Evolutionary conservation across 306 rosid genomes (phyloP).

Genomic region (Nissolia schottii): DNA sequence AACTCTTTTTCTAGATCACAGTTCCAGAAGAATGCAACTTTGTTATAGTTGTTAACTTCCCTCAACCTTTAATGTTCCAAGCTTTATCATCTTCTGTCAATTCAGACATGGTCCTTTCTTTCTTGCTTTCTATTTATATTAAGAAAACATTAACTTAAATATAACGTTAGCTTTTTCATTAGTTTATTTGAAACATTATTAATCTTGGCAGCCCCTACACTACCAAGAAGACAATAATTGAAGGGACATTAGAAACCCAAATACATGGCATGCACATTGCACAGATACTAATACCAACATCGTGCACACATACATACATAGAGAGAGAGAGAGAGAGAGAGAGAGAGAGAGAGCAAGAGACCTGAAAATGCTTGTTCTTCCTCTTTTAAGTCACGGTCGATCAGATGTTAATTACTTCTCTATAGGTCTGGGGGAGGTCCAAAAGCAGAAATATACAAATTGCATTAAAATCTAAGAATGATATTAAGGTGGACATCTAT

Average conservation of each 20-base stretch:
- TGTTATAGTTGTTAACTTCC: not conserved
- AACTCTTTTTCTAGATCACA: not conserved
- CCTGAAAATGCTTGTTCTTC: conserved; percentile 36
- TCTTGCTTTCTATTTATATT: not conserved
- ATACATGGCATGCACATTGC: not conserved
- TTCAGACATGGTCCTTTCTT: not conserved
- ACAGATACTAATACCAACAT: not conserved
- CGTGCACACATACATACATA: not conserved
- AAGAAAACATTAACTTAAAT: not conserved
- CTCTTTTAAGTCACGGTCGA: conserved; percentile 17
- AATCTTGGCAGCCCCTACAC: not conserved
- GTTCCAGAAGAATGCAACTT: not conserved
- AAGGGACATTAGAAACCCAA: not conserved
- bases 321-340: not conserved
- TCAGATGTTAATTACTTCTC: conserved; percentile 15
- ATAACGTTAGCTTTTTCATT: not conserved
- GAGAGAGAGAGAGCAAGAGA: conserved; percentile 10
- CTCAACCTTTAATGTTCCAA: not conserved
- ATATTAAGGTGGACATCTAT: conserved; percentile 33
- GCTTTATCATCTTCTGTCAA: not conserved
- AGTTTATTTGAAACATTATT: not conserved
- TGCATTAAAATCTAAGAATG: conserved; percentile 60
- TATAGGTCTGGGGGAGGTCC: not conserved
- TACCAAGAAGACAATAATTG: not conserved
- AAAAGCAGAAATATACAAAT: conserved; percentile 43